Conservation (phyloP, 176 grass and related monocot species). For the Urochloa ruziziensis region DNA sequence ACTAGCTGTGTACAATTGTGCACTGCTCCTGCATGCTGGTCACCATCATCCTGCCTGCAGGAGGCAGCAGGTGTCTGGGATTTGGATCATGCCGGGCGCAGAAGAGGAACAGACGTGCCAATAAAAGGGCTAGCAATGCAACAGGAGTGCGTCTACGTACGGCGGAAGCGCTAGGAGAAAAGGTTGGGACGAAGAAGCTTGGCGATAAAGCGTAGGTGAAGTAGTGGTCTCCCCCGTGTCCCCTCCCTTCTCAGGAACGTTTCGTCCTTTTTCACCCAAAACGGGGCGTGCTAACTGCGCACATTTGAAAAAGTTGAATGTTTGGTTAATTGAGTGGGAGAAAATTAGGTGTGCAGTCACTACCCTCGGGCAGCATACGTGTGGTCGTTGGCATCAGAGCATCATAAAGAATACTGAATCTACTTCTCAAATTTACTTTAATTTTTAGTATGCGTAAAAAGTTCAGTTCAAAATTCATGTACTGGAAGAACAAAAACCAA, state of each 20-base stretch:
- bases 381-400: not conserved
- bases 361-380: not conserved
- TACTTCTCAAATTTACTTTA: too few species aligned
- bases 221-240: not conserved
- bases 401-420: too few species aligned
- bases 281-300: not conserved
- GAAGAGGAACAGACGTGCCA: not conserved
- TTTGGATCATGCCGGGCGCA: not conserved
- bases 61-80: not conserved
- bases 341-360: not conserved
- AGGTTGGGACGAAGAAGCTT: not conserved
- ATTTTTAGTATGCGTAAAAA: too few species aligned
- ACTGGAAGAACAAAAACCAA: too few species aligned
- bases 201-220: not conserved
- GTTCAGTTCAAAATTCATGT: too few species aligned
- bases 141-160: too few species aligned
- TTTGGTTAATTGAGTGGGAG: not conserved
- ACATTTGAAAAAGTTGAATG: not conserved
- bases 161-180: not conserved
- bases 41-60: not conserved
- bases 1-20: not conserved
- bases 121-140: slow-evolving; percentile 16
- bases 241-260: slow-evolving; percentile 27
- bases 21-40: not conserved
- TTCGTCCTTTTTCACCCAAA: slow-evolving; percentile 6